Evolutionary conservation across 164 flowering plant genomes (phyloP), one percentile per base, ranked within the genome.

Genomic region (Magnolia sinica): DNA sequence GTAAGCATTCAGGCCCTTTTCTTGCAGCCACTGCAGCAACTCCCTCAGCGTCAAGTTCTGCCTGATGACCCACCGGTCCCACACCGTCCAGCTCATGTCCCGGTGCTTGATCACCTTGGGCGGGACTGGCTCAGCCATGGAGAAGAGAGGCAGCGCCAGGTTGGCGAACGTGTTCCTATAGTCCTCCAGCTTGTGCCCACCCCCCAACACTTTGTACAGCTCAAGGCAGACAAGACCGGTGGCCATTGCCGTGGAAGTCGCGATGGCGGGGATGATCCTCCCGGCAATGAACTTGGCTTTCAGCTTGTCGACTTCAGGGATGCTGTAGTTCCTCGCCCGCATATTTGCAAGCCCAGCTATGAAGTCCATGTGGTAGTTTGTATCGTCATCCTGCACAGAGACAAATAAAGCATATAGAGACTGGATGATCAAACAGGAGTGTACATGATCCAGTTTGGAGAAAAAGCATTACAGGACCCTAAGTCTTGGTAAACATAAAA

Each of bases 271-370:
- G 51, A 93, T 92, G 71, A 92, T 93, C 81, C 97, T 86, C 6
- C 98, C 98, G 19, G 97, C 98, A 68, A 93, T 93, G 66, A 93
- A 92, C 83, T 92, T 93, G 78, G 96, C 98, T 76, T 91, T 89
- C 76, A 93, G 89, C 84, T 89, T 91, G 86, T 93, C 98, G 1
- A 93, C 94, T 81, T 93, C 98, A 31, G 95, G 93, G 77, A 93
- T 90, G 84, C 95, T 82, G 81, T 93, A 93, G 81, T 92, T 93
- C 79, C 98, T 89, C 0, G 98, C 96, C 67, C 95, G 88, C 98
- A 93, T 91, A 84, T 93, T 93, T 14, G 98, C 98, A 69, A 92
- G 87, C 37, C 91, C 98, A 70, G 95, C 91, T 58, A 92, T 93
- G 74, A 88, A 37, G 72, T 93, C 98, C 92, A 92, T 91, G 73